phyloP scores from a whole-genome alignment of 2,329 filamentous ascomycete genomes.

The Teratosphaeriaceae sp. region DNA sequence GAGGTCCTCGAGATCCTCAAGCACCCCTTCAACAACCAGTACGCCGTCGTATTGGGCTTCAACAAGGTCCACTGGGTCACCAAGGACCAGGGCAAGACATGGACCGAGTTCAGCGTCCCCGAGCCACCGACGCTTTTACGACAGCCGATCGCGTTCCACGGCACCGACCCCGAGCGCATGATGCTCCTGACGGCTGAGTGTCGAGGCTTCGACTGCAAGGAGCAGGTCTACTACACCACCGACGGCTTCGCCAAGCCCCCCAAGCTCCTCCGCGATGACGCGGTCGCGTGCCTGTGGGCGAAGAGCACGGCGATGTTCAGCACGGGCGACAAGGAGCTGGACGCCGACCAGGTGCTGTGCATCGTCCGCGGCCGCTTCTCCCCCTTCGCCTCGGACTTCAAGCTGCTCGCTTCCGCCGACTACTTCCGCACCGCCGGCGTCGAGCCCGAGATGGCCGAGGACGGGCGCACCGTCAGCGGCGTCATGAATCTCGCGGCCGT shows the following conservation, averaged over 20 bases:
- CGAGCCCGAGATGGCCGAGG: conserved; percentile 67
- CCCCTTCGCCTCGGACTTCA: conserved; percentile 64
- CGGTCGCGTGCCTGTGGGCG: conserved; percentile 81
- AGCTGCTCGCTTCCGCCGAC: conserved; percentile 72
- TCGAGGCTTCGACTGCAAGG: conserved; percentile 32
- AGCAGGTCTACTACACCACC: conserved; percentile 64
- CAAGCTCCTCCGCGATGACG: conserved; percentile 59
- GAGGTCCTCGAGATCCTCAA: conserved; percentile 58
- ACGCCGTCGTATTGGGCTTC: conserved; percentile 70
- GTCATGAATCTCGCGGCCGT: conserved; percentile 76
- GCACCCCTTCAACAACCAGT: conserved; percentile 70
- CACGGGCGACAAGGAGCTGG: conserved; percentile 57
- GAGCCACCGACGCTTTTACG: conserved; percentile 50
- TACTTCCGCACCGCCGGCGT: conserved; percentile 66
- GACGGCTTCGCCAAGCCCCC: conserved; percentile 71
- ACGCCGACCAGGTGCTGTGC: conserved; percentile 70
- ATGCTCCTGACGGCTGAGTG: conserved; percentile 59
- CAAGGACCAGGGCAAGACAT: conserved; percentile 72
- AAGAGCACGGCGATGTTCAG: conserved; percentile 68
- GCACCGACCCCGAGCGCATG: conserved; percentile 73
- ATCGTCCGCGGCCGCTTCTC: conserved; percentile 69
- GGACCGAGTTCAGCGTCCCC: conserved; percentile 65
- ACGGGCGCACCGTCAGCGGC: conserved; percentile 66
- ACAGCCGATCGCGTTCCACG: conserved; percentile 67
- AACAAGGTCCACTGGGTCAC: conserved; percentile 73